Conservation (phyloP, 139 green algal genomes). For the Pycnococcus provasolii region DNA sequence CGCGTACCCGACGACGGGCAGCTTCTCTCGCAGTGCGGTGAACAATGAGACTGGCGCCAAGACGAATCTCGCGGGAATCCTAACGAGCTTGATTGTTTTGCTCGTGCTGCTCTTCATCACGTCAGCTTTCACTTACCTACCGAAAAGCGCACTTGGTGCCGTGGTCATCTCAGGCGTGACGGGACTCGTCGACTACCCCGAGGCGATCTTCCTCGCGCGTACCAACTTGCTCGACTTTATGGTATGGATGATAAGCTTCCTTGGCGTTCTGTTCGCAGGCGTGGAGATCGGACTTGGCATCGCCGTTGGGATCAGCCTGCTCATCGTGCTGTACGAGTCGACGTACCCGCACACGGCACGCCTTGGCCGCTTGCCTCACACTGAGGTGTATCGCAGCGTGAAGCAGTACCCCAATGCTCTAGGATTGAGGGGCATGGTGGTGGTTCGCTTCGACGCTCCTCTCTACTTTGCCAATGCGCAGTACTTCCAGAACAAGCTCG, state of each 20-base stretch:
- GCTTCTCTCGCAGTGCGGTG: slow-evolving; percentile 64
- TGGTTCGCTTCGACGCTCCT: slow-evolving; percentile 57
- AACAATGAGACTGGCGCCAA: slow-evolving; percentile 31
- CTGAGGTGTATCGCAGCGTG: slow-evolving; percentile 51
- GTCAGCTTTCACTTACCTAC: slow-evolving; percentile 7
- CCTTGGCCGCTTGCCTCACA: slow-evolving; percentile 59
- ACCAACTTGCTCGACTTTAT: slow-evolving; percentile 50
- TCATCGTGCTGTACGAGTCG: slow-evolving; percentile 40
- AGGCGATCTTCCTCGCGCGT: slow-evolving; percentile 21
- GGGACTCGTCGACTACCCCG: background rate
- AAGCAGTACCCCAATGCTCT: slow-evolving; percentile 62
- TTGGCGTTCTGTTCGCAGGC: slow-evolving; percentile 44
- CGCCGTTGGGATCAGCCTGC: slow-evolving; percentile 41
- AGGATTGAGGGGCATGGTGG: slow-evolving; percentile 40
- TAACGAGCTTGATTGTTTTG: slow-evolving; percentile 27
- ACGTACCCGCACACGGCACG: slow-evolving; percentile 69
- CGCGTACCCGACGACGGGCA: slow-evolving; percentile 67
- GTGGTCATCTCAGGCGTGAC: background rate
- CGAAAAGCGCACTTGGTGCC: slow-evolving; percentile 7
- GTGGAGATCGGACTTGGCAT: slow-evolving; percentile 57
- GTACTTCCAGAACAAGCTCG: slow-evolving; percentile 37
- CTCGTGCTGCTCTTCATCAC: slow-evolving; percentile 26
- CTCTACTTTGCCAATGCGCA: slow-evolving; percentile 61
- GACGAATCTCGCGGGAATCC: slow-evolving; percentile 42
- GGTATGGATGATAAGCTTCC: slow-evolving; percentile 41